These are phyloP conservation scores for Pythium phragmitis DNA, from an alignment of 352 stramenopile genomes.

Conservation along the genomic window DNA sequence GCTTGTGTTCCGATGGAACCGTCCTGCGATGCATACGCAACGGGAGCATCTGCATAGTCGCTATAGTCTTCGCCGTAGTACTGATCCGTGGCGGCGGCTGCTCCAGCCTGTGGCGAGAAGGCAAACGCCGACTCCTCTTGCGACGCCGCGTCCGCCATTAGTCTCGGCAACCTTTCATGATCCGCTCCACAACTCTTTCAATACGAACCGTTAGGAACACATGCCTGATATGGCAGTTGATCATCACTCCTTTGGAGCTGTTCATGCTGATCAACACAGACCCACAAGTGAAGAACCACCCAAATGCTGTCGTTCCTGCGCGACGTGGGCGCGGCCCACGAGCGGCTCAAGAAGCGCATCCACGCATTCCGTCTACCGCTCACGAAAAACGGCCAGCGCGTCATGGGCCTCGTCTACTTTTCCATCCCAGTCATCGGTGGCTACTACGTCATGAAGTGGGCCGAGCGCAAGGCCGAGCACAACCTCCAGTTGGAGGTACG, in stretches of 20 bases:
- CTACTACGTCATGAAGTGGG: constrained; percentile 93
- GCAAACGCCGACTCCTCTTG: background rate
- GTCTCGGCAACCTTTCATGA: constrained; percentile 5
- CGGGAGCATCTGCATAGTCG: background rate
- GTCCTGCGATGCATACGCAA: background rate
- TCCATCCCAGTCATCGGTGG: constrained; percentile 82
- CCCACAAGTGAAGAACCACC: background rate
- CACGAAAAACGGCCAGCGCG: constrained; percentile 77
- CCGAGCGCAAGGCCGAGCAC: constrained; percentile 58
- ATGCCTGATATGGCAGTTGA: background rate
- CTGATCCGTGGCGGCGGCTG: background rate
- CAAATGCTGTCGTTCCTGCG: constrained; percentile 78
- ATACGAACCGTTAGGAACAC: constrained; percentile 9
- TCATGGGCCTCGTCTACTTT: constrained; percentile 92
- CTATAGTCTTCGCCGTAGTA: background rate
- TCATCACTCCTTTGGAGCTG: constrained; percentile 8
- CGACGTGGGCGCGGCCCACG: constrained; percentile 70
- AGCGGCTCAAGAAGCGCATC: constrained; percentile 91
- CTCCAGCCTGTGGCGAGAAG: background rate
- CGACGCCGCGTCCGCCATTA: constrained; percentile 2
- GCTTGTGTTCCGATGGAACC: background rate
- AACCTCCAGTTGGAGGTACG: constrained; percentile 77
- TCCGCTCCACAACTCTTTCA: background rate
- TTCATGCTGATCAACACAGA: background rate
- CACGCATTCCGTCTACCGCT: constrained; percentile 90